Evolutionary conservation across 805 yeast species (phyloP), one percentile per base, ranked within the genome.

Genomic region (Ascoidea rubescens): DNA sequence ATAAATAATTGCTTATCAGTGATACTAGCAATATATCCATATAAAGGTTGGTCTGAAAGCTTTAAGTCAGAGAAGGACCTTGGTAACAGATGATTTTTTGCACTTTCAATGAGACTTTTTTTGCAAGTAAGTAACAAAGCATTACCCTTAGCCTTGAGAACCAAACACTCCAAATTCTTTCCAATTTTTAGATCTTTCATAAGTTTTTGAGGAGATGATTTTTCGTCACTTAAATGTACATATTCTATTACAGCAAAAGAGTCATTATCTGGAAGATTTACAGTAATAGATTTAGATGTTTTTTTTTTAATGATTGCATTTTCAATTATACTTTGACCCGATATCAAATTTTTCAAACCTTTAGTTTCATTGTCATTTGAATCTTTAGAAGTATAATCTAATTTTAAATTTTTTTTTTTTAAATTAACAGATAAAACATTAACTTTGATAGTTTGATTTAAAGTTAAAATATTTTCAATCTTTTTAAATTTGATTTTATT

Each of bases 1-100:
- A 91, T 84, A 63, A 91, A 91, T 10, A 88, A 71, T 57, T 98
- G 98, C 62, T 75, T 74, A 48, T 74, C 75, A n/a, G 95, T 86
- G 17, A 84, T 78, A 17, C 89, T 82, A 58, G 80, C 84, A 45
- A 91, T 79, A 63, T 73, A 90, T 47, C 98, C 99, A 53, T 77
- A 74, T 51, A 87, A 66, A 32, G 70, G 60, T 30, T 69, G 68
- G 47, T 69, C 68, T 7, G 78, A 75, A 12, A 72, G 67, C 21
- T 60, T 61, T 48, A 89, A 71, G 46, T 86, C 95, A 16, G 72
- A 71, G 60, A 79, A 84, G 5, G 67, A 58, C 4, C 71, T 57
- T 45, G 96, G 96, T 12, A 90, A 65, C 4, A 59, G 58, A 2
- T 67, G 68, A 1, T 64, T 60, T 57, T 75, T 69, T 14, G 89